Base-by-base conservation (phyloP, 768 basidiomycete species). In the Boletus rubroflammeus region DNA sequence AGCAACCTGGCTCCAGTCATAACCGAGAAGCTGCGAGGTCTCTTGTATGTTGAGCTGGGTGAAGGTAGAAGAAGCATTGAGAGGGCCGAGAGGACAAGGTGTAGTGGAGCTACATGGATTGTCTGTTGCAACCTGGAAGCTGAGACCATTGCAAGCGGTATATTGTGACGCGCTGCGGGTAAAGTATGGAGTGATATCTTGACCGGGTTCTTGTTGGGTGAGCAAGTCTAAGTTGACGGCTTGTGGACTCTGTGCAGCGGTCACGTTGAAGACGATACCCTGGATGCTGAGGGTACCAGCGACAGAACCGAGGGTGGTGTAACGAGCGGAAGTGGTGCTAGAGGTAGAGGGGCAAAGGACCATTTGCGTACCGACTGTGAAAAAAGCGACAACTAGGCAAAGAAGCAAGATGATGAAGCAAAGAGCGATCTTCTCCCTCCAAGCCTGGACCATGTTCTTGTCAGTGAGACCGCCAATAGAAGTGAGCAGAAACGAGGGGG, bases 391-490 rank as follows among this genome's bases (percentile, higher is more conserved):
- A 42, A 76, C 70, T 19, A 78, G 84, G 60, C 96, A 97, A 19
- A 97, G 72, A 41, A 93, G 36, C 53, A 82, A 60, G 47, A 93
- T 90, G 65, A 98, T 86, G 70, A 90, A 84, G 72, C 95, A 98
- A 4, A 99, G 77, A 6, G 93, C 84, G 54, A 96, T 85, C 78
- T 98, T 99, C 73, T 99, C 97, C 66, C 95, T 83, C 97, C 97
- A 99, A 1, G 97, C 97, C 70, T 97, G 92, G 57, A 84, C 77
- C 50, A 82, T 78, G 35, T 81, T 77, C 62, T 81, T 80, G 71
- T 95, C 93, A 67, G 82, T 87, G 68, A 98, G 78, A 42, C 93
- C 90, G 53, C 88, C 90, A 11, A 93, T 38, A 2, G 84, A 82
- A 23, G 80, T 72, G 53, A 98, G 81, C 23, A 93, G 71, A 64